Evolutionary conservation across 129 eudicot genomes (phyloP).

Genomic region (Silybum marianum): DNA sequence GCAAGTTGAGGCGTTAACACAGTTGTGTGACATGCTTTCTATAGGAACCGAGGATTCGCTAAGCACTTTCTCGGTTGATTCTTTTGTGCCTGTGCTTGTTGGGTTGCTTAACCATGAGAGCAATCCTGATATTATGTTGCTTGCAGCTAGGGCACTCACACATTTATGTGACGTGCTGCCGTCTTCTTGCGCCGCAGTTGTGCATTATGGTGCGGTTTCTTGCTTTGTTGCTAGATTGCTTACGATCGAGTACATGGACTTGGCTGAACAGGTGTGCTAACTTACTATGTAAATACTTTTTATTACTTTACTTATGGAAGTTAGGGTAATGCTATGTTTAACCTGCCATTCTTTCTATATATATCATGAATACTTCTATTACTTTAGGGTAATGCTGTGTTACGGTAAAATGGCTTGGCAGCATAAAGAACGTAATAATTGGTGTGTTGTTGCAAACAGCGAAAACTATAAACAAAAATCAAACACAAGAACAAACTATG

Average conservation of each 20-base stretch:
- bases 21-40: slow-evolving; percentile 85
- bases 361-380: not conserved
- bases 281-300: not conserved
- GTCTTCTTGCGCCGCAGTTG: slow-evolving; percentile 90
- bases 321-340: not conserved
- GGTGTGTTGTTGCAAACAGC: not conserved
- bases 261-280: slow-evolving; percentile 73
- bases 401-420: not conserved
- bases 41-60: slow-evolving; percentile 82
- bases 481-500: not conserved
- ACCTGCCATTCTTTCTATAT: not conserved
- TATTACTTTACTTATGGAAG: not conserved
- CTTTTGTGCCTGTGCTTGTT: slow-evolving; percentile 79
- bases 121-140: slow-evolving; percentile 77
- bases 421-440: not conserved
- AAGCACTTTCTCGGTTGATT: slow-evolving; percentile 71
- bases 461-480: not conserved
- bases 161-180: slow-evolving; percentile 95
- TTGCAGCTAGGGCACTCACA: slow-evolving; percentile 93
- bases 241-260: slow-evolving; percentile 96
- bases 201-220: slow-evolving; percentile 92
- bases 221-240: slow-evolving; percentile 90
- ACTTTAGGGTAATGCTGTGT: too few relatives aligned
- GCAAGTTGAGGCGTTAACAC: slow-evolving; percentile 88
- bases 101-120: slow-evolving; percentile 70